A percentile compares a stretch with the other conserved stretches of the same genome.
Evolutionary conservation across 257 asterid genomes (phyloP).

Genomic region (Linaria vulgaris): DNA sequence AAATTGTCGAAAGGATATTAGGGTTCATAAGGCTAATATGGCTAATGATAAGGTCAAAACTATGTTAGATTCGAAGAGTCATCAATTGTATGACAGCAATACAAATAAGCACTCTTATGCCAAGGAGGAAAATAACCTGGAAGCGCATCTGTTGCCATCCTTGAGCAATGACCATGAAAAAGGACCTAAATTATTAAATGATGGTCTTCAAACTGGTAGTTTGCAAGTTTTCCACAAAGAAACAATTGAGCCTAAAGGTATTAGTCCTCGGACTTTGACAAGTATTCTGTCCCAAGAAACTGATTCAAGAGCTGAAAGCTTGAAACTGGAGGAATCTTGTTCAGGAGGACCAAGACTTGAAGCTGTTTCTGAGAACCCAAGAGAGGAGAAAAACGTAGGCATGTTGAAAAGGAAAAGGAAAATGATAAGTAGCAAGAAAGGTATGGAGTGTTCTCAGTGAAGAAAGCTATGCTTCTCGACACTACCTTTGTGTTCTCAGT

Average conservation of each 20-base stretch:
- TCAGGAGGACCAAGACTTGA: slow-evolving; percentile 18
- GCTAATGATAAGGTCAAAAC: slow-evolving; percentile 2
- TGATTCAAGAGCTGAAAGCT: slow-evolving; percentile 20
- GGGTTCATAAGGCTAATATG: slow-evolving; percentile 20
- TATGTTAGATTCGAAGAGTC: slow-evolving; percentile 11
- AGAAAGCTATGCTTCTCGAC: slow-evolving; percentile 9
- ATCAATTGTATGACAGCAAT: slow-evolving; percentile 12
- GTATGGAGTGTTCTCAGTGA: slow-evolving; percentile 26
- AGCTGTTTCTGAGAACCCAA: slow-evolving; percentile 19
- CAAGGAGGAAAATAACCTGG: slow-evolving; percentile 26
- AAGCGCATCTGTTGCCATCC: slow-evolving; percentile 24
- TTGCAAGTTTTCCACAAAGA: slow-evolving; percentile 19
- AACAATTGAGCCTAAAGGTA: slow-evolving; percentile 18
- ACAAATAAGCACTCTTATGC: slow-evolving; percentile 21
- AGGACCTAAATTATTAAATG: slow-evolving; percentile 13
- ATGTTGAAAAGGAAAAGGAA: slow-evolving; percentile 26
- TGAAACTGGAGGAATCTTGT: slow-evolving; percentile 28
- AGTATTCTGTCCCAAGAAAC: slow-evolving; percentile 23
- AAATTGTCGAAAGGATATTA: slow-evolving; percentile 16
- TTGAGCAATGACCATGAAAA: slow-evolving; percentile 17
- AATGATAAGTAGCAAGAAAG: slow-evolving; percentile 11
- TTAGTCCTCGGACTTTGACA: slow-evolving; percentile 22
- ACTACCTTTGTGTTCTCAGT: slow-evolving; percentile 24
- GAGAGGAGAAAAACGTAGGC: slow-evolving; percentile 9
- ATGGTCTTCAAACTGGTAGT: slow-evolving; percentile 19